These are phyloP conservation scores for Lachnellula willkommii DNA, from an alignment of 2,329 filamentous ascomycete genomes.

Conservation along the genomic window DNA sequence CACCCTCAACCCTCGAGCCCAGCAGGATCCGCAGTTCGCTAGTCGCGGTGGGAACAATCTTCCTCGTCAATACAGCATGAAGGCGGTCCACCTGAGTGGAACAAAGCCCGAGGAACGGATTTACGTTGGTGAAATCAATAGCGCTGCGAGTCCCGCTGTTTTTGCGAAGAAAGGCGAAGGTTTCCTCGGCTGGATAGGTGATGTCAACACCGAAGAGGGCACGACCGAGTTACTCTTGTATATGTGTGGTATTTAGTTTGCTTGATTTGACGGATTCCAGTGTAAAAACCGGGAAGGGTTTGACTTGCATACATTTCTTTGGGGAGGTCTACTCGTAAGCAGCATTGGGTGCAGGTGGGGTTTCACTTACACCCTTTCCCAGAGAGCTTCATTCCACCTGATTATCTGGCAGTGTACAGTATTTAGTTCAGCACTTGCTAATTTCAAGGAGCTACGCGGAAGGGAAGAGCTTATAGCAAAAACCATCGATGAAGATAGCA, in stretches of 20 bases:
- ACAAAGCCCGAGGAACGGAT: background rate
- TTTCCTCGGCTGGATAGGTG: slow-evolving; percentile 3
- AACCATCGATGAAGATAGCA: too few species aligned
- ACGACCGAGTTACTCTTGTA: background rate
- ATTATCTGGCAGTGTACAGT: too few species aligned
- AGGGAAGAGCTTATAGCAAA: too few species aligned
- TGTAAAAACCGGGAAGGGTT: too few species aligned
- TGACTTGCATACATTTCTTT: too few species aligned
- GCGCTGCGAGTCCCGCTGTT: background rate
- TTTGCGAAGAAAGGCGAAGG: background rate
- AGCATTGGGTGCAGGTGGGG: too few species aligned
- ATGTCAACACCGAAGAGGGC: background rate
- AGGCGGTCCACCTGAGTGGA: background rate
- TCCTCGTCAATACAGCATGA: background rate
- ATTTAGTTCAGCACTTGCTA: too few species aligned
- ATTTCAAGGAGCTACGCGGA: too few species aligned
- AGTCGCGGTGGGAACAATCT: background rate
- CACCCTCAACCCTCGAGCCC: background rate
- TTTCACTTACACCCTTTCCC: too few species aligned
- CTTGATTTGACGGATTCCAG: background rate
- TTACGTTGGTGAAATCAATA: background rate
- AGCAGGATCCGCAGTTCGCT: background rate
- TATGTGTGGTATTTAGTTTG: slow-evolving; percentile 1
- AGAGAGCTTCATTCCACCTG: too few species aligned
- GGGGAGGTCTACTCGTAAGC: too few species aligned